phyloP scores from a whole-genome alignment of 1,284 basidiomycete species.

The Meripilus lineatus region DNA sequence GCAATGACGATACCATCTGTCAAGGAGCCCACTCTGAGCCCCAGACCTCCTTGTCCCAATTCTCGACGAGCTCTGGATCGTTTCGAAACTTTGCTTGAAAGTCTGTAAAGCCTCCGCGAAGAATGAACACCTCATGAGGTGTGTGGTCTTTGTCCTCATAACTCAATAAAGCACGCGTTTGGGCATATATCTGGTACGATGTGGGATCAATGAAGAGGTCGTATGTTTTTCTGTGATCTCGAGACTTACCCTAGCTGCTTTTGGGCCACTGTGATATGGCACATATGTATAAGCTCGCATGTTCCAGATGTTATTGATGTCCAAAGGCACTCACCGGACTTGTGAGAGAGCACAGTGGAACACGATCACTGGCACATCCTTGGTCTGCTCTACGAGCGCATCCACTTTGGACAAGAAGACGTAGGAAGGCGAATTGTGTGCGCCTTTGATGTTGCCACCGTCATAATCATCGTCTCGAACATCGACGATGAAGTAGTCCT shows the following conservation, averaged over 20 bases:
- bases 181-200: slow-evolving; percentile 54
- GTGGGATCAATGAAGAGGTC: neutral
- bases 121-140: slow-evolving; percentile 53
- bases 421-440: slow-evolving; percentile 55
- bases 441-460: slow-evolving; percentile 71
- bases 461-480: slow-evolving; percentile 73
- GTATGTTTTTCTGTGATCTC: neutral
- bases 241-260: slow-evolving; percentile 58
- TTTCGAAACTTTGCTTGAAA: slow-evolving; percentile 70
- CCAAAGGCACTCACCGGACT: slow-evolving; percentile 46
- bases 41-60: slow-evolving; percentile 66
- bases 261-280: slow-evolving; percentile 52
- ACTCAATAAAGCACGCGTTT: slow-evolving; percentile 41
- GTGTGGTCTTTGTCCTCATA: slow-evolving; percentile 32
- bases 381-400: slow-evolving; percentile 53
- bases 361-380: slow-evolving; percentile 56
- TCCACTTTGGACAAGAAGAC: slow-evolving; percentile 54
- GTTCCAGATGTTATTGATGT: neutral
- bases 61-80: slow-evolving; percentile 67
- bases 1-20: no score
- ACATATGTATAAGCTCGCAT: neutral
- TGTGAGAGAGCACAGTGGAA: slow-evolving; percentile 79
- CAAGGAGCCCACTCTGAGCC: slow-evolving; percentile 15
- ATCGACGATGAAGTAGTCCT: slow-evolving; percentile 72
- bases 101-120: slow-evolving; percentile 64